Conservation (phyloP, 2,329 filamentous ascomycete species). For the Knufia fluminis region DNA sequence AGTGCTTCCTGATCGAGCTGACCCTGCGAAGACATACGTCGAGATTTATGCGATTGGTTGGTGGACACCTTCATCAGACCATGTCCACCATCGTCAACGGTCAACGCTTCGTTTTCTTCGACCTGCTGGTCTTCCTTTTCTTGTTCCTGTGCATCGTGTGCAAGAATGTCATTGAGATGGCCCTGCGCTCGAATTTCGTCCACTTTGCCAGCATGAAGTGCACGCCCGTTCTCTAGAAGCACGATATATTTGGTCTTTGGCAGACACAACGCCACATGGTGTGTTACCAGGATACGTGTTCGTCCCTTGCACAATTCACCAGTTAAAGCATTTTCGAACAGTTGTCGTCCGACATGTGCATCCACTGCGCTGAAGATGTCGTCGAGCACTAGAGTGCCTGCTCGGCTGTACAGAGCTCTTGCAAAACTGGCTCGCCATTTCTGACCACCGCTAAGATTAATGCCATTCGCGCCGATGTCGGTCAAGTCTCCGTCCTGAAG, state of each 20-base stretch:
- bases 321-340: slow-evolving; percentile 66
- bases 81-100: slow-evolving; percentile 31
- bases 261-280: slow-evolving; percentile 65
- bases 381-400: slow-evolving; percentile 66
- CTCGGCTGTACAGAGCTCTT: slow-evolving; percentile 68
- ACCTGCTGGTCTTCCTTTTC: slow-evolving; percentile 30
- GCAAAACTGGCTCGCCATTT: slow-evolving; percentile 75
- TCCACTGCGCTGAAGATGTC: slow-evolving; percentile 78
- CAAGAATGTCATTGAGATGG: slow-evolving; percentile 35
- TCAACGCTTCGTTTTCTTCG: slow-evolving; percentile 27
- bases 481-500: slow-evolving; percentile 68
- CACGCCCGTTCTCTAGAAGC: slow-evolving; percentile 59
- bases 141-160: slow-evolving; percentile 37
- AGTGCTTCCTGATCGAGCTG: slow-evolving; percentile 12
- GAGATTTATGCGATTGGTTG: slow-evolving; percentile 19
- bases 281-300: slow-evolving; percentile 71
- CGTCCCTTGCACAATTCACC: slow-evolving; percentile 60
- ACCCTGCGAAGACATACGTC: slow-evolving; percentile 14
- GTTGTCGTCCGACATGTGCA: slow-evolving; percentile 68
- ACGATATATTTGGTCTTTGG: slow-evolving; percentile 65
- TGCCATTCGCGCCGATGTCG: slow-evolving; percentile 74
- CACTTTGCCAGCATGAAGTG: slow-evolving; percentile 55
- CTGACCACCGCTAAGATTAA: slow-evolving; percentile 76
- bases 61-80: slow-evolving; percentile 32
- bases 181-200: slow-evolving; percentile 45